These are phyloP conservation scores for Acacia crassicarpa DNA, from an alignment of 306 rosid genomes.

Conservation along the genomic window DNA sequence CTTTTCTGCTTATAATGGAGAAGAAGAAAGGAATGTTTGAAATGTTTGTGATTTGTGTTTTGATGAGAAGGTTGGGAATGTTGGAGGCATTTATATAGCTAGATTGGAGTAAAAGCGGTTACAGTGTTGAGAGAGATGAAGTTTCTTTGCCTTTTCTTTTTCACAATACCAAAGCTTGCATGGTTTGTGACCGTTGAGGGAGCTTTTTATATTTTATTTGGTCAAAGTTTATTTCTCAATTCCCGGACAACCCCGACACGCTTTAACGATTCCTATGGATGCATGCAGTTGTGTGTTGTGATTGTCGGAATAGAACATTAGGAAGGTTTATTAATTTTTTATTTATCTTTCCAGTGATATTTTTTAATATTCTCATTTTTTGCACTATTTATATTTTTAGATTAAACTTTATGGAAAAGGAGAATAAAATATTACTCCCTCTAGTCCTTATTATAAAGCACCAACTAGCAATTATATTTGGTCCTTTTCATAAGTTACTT, in stretches of 20 bases:
- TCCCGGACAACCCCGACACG: not conserved
- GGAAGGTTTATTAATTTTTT: not conserved
- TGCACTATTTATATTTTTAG: too few species aligned
- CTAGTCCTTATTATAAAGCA: too few species aligned
- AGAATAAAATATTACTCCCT: too few species aligned
- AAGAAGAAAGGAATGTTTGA: not conserved
- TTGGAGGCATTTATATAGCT: not conserved
- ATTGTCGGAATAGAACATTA: not conserved
- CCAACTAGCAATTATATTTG: too few species aligned
- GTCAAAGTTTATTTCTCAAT: not conserved
- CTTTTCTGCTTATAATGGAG: not conserved
- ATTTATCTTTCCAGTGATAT: not conserved
- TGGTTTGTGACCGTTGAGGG: not conserved
- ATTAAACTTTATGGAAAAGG: too few species aligned
- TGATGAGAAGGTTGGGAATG: not conserved
- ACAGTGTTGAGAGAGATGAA: not conserved
- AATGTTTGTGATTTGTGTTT: not conserved
- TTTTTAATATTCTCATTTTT: not conserved
- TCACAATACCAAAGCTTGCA: not conserved
- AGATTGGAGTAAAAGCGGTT: not conserved
- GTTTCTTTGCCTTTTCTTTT: not conserved
- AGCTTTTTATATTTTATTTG: not conserved
- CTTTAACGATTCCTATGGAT: not conserved
- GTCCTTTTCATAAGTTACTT: too few species aligned
- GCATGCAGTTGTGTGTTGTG: not conserved